Percentiles rank a stretch among this genome's conserved stretches.
phyloP scores from a whole-genome alignment of 345 rosid genomes.

The Salix viminalis region DNA sequence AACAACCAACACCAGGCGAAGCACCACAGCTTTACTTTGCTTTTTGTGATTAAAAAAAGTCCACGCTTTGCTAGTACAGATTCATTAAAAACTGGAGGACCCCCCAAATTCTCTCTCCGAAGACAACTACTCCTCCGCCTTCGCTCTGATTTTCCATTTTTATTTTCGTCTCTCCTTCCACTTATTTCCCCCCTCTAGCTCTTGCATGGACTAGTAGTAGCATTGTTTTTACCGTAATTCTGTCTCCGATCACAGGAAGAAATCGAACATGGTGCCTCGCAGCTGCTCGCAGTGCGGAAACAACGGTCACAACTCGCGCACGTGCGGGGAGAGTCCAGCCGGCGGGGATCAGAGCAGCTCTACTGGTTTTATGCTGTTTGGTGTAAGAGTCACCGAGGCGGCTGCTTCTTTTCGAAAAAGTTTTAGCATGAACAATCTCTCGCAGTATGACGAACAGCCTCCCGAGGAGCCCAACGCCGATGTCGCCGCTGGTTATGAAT shows the following conservation, averaged over 20 bases:
- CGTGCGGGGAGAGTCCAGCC: slow-evolving; percentile 30
- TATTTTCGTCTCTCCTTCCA: too few species aligned
- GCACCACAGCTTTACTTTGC: too few species aligned
- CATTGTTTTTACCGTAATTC: not conserved
- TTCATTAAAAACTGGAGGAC: too few species aligned
- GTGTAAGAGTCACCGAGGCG: slow-evolving; percentile 58
- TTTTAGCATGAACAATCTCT: slow-evolving; percentile 63
- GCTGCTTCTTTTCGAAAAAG: slow-evolving; percentile 51
- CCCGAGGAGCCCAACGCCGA: slow-evolving; percentile 44
- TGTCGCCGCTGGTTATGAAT: slow-evolving; percentile 51
- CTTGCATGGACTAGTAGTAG: slow-evolving; percentile 11
- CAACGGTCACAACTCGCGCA: slow-evolving; percentile 65
- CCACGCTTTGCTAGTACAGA: too few species aligned
- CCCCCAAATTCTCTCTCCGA: too few species aligned
- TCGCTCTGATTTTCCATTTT: too few species aligned
- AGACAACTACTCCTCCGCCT: too few species aligned
- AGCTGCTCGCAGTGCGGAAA: slow-evolving; percentile 69
- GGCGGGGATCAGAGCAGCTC: not conserved
- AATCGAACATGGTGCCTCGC: slow-evolving; percentile 34
- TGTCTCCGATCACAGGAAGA: not conserved
- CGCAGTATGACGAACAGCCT: slow-evolving; percentile 47
- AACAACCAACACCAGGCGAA: too few species aligned
- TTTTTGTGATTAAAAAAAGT: too few species aligned
- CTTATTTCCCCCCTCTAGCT: slow-evolving; percentile 16
- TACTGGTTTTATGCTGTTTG: slow-evolving; percentile 66